Evolutionary conservation across 2,329 filamentous ascomycete genomes (phyloP).

Genomic region (Phyllosticta citrichinensis): DNA sequence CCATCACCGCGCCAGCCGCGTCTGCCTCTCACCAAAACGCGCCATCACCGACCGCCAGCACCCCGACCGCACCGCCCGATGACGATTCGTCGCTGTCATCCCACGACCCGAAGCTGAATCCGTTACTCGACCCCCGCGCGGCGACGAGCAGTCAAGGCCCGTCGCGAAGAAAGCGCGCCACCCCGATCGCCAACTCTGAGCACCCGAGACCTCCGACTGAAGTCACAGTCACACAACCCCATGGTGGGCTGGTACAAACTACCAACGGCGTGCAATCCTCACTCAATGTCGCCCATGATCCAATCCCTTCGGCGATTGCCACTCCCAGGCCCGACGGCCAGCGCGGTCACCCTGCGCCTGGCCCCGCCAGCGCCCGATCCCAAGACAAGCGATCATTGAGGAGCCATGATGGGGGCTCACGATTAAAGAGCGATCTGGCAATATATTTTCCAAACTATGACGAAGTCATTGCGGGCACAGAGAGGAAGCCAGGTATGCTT

Average conservation of each 20-base stretch:
- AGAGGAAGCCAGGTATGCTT: conserved; percentile 60
- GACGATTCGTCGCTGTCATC: conserved; percentile 3
- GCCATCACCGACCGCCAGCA: conserved; percentile 2
- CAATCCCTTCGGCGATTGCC: conserved; percentile 21
- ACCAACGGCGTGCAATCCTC: conserved; percentile 32
- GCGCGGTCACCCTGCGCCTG: conserved; percentile 15
- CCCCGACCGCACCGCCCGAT: conserved; percentile 4
- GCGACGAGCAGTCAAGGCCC: conserved; percentile 9
- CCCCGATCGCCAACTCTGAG: conserved; percentile 9
- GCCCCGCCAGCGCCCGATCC: conserved; percentile 12
- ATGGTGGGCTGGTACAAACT: conserved; percentile 30
- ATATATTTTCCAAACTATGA: conserved; percentile 92
- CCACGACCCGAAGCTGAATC: conserved; percentile 6
- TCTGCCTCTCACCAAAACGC: conserved; percentile 3
- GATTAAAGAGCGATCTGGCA: conserved; percentile 84
- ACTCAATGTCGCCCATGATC: conserved; percentile 25
- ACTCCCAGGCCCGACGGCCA: conserved; percentile 22
- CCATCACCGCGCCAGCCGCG: conserved; percentile 18
- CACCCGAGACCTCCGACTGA: conserved; percentile 31
- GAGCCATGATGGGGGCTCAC: conserved; percentile 70
- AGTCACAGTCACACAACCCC: conserved; percentile 33
- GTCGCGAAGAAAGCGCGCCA: conserved; percentile 9
- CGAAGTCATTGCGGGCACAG: conserved; percentile 79
- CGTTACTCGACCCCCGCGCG: conserved; percentile 6
- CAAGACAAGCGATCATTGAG: conserved; percentile 67